phyloP scores from a whole-genome alignment of 2,329 filamentous ascomycete genomes.

The Diaporthe sp. region DNA sequence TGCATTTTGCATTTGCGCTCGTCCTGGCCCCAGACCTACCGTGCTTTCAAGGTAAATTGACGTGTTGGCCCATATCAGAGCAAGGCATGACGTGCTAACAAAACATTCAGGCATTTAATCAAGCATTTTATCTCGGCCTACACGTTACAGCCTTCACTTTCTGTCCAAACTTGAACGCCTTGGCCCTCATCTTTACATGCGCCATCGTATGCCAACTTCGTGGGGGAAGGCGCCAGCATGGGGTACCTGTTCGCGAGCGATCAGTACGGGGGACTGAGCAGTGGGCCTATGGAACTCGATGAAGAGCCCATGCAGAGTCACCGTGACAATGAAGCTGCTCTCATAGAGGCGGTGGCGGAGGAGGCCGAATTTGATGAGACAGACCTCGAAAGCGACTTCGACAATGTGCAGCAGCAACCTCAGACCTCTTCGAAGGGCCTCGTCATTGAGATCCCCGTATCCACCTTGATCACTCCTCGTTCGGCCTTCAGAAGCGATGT shows the following conservation, averaged over 20 bases:
- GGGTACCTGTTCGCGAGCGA: not conserved
- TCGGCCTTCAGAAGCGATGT: slow-evolving; percentile 42
- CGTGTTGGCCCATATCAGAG: not conserved
- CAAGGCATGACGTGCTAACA: not conserved
- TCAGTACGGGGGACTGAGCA: not conserved
- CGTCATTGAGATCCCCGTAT: slow-evolving; percentile 40
- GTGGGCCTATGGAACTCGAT: not conserved
- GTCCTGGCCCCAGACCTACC: not conserved
- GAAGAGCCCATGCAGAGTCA: not conserved
- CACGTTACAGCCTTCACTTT: not conserved
- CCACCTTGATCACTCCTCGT: slow-evolving; percentile 41
- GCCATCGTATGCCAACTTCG: not conserved
- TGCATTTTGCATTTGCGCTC: slow-evolving; percentile 1
- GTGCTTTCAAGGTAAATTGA: not conserved
- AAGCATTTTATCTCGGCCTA: not conserved
- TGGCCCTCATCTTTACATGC: not conserved
- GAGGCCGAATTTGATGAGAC: not conserved
- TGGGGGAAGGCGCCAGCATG: not conserved
- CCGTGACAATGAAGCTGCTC: not conserved
- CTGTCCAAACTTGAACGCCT: not conserved
- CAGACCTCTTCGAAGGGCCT: not conserved
- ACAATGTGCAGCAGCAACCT: slow-evolving; percentile 1
- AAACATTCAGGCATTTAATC: not conserved
- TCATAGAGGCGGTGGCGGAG: not conserved
- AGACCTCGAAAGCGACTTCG: not conserved